Evolutionary conservation across 257 asterid species (phyloP).

Genomic region (Solanum medicagineum): DNA sequence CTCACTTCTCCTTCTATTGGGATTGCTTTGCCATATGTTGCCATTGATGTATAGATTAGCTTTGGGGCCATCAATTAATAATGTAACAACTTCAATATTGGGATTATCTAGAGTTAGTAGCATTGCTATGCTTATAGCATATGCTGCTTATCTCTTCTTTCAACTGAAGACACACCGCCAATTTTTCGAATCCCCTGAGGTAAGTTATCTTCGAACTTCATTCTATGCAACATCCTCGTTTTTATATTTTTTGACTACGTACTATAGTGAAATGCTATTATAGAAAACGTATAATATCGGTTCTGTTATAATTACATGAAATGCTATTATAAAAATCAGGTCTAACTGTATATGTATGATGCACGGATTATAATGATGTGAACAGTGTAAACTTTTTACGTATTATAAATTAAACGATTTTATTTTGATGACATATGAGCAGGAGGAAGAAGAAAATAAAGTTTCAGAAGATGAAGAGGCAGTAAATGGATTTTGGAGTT

Average conservation of each 20-base stretch:
- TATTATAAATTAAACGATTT: background rate
- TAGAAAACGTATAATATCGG: background rate
- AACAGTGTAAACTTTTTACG: background rate
- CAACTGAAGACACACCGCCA: constrained; percentile 22
- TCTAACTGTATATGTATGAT: background rate
- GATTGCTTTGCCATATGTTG: constrained; percentile 32
- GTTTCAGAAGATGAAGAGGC: constrained; percentile 13
- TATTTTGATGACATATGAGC: background rate
- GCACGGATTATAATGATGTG: background rate
- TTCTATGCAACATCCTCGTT: background rate
- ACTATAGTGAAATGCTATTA: background rate
- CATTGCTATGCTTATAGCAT: constrained; percentile 30
- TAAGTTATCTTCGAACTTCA: background rate
- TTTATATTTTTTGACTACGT: background rate
- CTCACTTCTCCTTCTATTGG: constrained; percentile 19
- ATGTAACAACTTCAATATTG: constrained; percentile 6
- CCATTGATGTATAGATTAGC: constrained; percentile 21
- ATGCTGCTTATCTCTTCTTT: constrained; percentile 29
- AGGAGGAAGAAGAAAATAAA: constrained; percentile 3
- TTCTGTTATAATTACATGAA: background rate
- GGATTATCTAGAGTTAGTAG: constrained; percentile 28
- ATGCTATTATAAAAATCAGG: background rate
- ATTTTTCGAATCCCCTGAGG: constrained; percentile 14
- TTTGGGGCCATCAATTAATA: background rate
- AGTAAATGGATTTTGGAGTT: constrained; percentile 29